Evolutionary conservation across 2,329 filamentous ascomycete species (phyloP).

Genomic region (Metarhizium rileyi): DNA sequence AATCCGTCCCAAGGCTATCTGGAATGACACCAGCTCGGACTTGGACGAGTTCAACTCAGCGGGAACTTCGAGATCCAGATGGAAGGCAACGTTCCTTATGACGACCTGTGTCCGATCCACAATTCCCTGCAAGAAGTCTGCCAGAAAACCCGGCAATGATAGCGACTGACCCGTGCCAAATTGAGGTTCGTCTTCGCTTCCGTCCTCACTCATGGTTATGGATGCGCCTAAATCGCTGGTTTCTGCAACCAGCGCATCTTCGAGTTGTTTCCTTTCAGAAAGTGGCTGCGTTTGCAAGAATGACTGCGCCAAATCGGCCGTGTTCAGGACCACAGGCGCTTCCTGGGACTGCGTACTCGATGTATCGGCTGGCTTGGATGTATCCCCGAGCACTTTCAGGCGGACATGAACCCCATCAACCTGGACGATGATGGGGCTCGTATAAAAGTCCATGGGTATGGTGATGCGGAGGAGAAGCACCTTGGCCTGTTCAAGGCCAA

Average conservation of each 20-base stretch:
- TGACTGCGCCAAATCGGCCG: conserved; percentile 64
- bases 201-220: conserved; percentile 49
- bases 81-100: conserved; percentile 55
- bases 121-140: conserved; percentile 64
- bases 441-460: conserved; percentile 80
- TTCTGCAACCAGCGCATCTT: conserved; percentile 57
- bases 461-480: conserved; percentile 70
- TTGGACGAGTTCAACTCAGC: conserved; percentile 35
- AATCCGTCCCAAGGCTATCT: conserved; percentile 54
- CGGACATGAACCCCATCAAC: conserved; percentile 71
- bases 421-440: conserved; percentile 72
- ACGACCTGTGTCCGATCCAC: conserved; percentile 60
- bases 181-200: conserved; percentile 48
- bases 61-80: conserved; percentile 52
- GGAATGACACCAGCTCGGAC: conserved; percentile 50
- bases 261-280: conserved; percentile 56
- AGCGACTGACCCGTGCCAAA: conserved; percentile 63
- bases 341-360: conserved; percentile 18
- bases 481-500: conserved; percentile 64
- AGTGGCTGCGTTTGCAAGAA: conserved; percentile 64
- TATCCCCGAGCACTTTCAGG: conserved; percentile 37
- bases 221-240: conserved; percentile 54
- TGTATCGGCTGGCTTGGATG: conserved; percentile 32
- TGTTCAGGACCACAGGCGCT: conserved; percentile 48
- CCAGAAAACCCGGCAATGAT: conserved; percentile 59